Base-by-base conservation (phyloP, 192 early-diverging fungal species). In the Coemansia erecta region DNA sequence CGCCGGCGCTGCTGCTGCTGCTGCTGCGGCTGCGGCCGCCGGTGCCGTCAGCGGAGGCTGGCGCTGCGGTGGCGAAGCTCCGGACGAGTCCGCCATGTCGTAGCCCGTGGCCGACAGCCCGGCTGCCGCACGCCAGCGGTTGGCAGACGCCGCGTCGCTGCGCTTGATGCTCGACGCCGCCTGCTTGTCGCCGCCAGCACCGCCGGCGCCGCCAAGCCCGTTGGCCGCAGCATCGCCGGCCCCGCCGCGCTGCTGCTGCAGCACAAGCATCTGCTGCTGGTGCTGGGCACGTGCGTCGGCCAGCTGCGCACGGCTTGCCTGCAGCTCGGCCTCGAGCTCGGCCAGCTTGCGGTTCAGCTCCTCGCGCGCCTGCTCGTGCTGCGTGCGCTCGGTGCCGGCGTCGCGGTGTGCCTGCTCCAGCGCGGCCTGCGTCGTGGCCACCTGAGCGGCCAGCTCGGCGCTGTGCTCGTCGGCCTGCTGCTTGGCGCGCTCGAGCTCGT, bases 271-370 rank as follows among this genome's bases (percentile, higher is more conserved):
- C 55, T 65, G 62, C 66, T 75, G 66, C 63, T 75, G 72, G 26
- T 66, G 64, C 60, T 73, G 63, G n/a, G 73, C 63, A 21, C 63
- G 62, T 8, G 53, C 73, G 24, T 76, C 73, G 9, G 66, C 73
- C 48, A 76, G 52, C 63, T 63, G 63, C 26, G 59, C 61, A 0
- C 61, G 56, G 31, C 61, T 64, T 9, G 63, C 39, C 3, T 57
- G 48, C 51, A 76, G 63, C 60, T 76, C 67, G 22, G 24, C 46
- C 67, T 81, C 68, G 33, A 75, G 70, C 48, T 70, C 70, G 15
- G 55, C 68, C 35, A 81, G 66, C 57, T 66, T 56, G 19, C 61
- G 39, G 56, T 75, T 64, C 19, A 81, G 70, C 26, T 64, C 45
- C 9, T 45, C 22, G 24, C 58, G 26, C 33, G 60, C 58, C 7